Base-by-base conservation (phyloP, 495 filamentous ascomycete species). In the Immersiella caudata region DNA sequence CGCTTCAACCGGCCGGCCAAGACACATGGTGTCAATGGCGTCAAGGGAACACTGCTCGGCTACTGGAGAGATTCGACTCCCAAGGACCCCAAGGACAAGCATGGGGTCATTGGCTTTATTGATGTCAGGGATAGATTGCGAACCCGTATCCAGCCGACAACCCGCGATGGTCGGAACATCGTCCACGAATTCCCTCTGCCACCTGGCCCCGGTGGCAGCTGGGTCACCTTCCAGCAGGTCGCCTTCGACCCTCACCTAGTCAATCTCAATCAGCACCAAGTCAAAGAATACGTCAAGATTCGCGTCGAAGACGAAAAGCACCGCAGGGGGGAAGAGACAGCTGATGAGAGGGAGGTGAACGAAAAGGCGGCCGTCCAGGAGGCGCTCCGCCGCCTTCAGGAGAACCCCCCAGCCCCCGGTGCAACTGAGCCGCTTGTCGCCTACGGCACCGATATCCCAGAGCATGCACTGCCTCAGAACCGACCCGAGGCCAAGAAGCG, bases 231-330 rank as follows among this genome's bases (percentile, higher is more conserved):
- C 36, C 79, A 84, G 55, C 74, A 81, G 61, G 77, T 86, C 18
- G 81, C 82, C 26, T 87, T 86, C 64, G 79, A 82, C 0, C 57
- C 74, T 12, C 83, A 83, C 58, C 80, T 87, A 6, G 68, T 81
- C 26, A 74, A 77, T 9, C 77, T 81, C 8, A 80, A 81, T 27
- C 78, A 84, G 50, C 74, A 80, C 20, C 76, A 82, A 11, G 71
- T 87, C 62, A 87, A 87, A 65, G 84, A 86, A 64, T 87, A 83
- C 58, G 84, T 87, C 35, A 84, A 81, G 70, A 74, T 85, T 25
- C 79, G 82, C 12, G 67, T 73, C 9, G 80, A 83, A n/a, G 70
- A 60, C 0, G 24, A 62, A 21, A 64, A 63, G 16, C 58, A 61
- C 18, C 68, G 74, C n/a, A 46, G 40, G 16, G 40, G 40, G 16